Evolutionary conservation across 2,329 filamentous ascomycete genomes (phyloP), one percentile per base, ranked within the genome.

Genomic region (Trichoderma afroharzianum): DNA sequence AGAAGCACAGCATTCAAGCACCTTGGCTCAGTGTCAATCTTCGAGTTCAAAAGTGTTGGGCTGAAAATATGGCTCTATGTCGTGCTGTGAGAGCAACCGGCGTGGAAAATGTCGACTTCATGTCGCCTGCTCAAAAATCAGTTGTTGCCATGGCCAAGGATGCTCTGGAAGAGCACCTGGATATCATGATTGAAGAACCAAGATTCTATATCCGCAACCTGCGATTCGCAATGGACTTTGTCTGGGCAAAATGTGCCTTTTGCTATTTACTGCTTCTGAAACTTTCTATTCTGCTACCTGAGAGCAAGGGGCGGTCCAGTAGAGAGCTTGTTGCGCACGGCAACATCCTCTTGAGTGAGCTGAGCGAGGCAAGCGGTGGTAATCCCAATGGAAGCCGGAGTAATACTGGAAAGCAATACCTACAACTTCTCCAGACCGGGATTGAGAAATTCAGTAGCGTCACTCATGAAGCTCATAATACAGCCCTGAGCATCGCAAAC

Each of bases 171-270:
- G 79, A 83, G 68, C 86, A 88, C 70, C 80, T 88, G 4, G 79
- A 82, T 4, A 82, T 85, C 21, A 83, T 88, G 39, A 80, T 86
- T 43, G 74, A 79, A n/a, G 79, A 84, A 61, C 81, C 83, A 58
- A 77, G 81, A 15, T 75, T 79, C 2, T 88, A 88, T 74, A 82
- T 88, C 9, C 82, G 80, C 15, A 85, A 84, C 18, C 82, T 88
- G 39, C 83, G 82, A 33, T 88, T 85, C 73, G 85, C 86, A 0
- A 87, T 87, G 82, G 86, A 88, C 69, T 88, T 88, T 72, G 86
- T 88, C 24, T 88, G 86, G 86, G 86, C 86, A 0, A 88, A 88
- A 75, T 86, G 85, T 64, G 85, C 86, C 0, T 88, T 88, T 72
- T 88, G 85, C n/a, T 85, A 88, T 58, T 78, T 88, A 2, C 79